Percentiles rank a stretch among this genome's conserved stretches.
Evolutionary conservation across 768 basidiomycete genomes (phyloP).

Genomic region (Kondoa subrosea): DNA sequence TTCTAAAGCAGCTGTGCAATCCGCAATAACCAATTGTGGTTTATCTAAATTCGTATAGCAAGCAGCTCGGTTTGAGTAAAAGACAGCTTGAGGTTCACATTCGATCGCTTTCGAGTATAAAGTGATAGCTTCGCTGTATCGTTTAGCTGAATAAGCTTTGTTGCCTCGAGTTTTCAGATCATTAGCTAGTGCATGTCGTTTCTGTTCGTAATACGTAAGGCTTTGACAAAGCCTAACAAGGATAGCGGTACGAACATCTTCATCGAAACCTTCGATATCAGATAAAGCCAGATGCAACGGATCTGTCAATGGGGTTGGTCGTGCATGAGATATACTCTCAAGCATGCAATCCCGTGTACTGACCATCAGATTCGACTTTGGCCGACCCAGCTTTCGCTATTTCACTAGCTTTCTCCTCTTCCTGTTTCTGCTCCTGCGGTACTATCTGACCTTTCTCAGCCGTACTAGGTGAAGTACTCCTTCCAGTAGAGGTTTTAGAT

Average conservation of each 20-base stretch:
- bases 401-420: neutral
- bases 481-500: slow-evolving; percentile 5
- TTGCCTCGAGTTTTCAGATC: slow-evolving; percentile 37
- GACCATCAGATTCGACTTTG: too few species aligned
- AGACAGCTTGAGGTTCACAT: slow-evolving; percentile 47
- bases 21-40: slow-evolving; percentile 60
- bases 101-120: slow-evolving; percentile 40
- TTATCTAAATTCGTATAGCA: slow-evolving; percentile 84
- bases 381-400: neutral
- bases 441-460: slow-evolving; percentile 12
- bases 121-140: slow-evolving; percentile 34
- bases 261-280: slow-evolving; percentile 9
- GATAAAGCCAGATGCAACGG: slow-evolving; percentile 12
- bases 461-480: neutral
- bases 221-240: slow-evolving; percentile 28
- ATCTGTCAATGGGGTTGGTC: neutral
- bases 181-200: slow-evolving; percentile 41
- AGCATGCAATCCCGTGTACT: too few species aligned
- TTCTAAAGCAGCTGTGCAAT: slow-evolving; percentile 74
- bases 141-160: slow-evolving; percentile 35
- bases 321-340: neutral
- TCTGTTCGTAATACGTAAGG: slow-evolving; percentile 17
- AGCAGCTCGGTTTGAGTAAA: slow-evolving; percentile 91
- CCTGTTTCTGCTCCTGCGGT: neutral
- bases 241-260: slow-evolving; percentile 12